phyloP scores from a whole-genome alignment of 768 basidiomycete genomes.

The Pulveroboletus frians region DNA sequence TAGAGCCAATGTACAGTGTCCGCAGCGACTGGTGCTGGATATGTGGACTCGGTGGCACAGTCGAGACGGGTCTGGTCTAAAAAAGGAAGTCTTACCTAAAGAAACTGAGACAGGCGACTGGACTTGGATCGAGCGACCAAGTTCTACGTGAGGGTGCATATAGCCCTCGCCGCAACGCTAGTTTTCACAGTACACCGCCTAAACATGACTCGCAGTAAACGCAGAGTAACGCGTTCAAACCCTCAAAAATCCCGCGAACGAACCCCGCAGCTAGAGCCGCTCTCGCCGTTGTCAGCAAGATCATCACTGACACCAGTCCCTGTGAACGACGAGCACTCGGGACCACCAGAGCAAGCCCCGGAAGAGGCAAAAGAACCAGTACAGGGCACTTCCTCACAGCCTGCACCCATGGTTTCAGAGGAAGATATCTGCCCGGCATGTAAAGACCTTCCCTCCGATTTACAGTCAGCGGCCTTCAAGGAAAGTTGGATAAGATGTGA shows the following conservation, averaged over 20 bases:
- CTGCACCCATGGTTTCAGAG: constrained; percentile 10
- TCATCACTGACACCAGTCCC: constrained; percentile 28
- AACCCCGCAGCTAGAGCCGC: constrained; percentile 29
- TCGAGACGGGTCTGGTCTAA: background rate
- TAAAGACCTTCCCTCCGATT: constrained; percentile 29
- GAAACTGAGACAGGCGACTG: background rate
- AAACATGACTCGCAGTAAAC: constrained; percentile 42
- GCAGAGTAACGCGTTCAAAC: constrained; percentile 38
- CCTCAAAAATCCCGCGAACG: constrained; percentile 33
- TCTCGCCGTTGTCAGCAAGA: constrained; percentile 28
- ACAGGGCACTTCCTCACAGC: constrained; percentile 11
- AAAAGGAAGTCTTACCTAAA: constrained; percentile 29
- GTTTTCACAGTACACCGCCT: constrained; percentile 8
- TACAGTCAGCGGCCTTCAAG: constrained; percentile 43
- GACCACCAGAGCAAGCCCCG: constrained; percentile 11
- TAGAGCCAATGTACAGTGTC: too few relatives aligned
- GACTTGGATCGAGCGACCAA: constrained; percentile 7
- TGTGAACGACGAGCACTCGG: constrained; percentile 13
- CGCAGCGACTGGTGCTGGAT: too few relatives aligned
- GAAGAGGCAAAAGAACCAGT: constrained; percentile 14
- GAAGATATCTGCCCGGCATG: constrained; percentile 51
- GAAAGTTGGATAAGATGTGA: constrained; percentile 84
- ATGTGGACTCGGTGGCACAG: too few relatives aligned
- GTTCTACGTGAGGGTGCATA: constrained; percentile 9
- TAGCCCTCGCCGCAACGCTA: constrained; percentile 4